Evolutionary conservation across 2,329 filamentous ascomycete species (phyloP), one percentile per base, ranked within the genome.

Genomic region (Ceratocystis diversiconidia): DNA sequence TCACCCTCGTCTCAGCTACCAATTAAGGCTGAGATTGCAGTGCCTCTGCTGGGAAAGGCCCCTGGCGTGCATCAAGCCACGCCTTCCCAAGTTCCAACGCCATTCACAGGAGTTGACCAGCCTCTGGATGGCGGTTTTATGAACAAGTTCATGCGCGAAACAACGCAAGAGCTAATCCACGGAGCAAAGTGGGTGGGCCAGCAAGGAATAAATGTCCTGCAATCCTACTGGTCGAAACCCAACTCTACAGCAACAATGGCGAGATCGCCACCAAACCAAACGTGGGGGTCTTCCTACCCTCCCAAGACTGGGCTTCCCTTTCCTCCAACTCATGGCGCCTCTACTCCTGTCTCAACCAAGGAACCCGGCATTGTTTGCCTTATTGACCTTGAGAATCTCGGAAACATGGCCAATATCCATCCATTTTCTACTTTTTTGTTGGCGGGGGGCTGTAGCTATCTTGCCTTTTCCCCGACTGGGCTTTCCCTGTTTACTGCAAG

Each of bases 351-450:
- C 67, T 72, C 82, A 70, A 75, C 78, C 69, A 81, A 85, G 72
- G 88, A 94, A 70, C 85, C 88, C 1, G 84, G 88, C 3, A 76
- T 92, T 15, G 84, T 94, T 17, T 90, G 88, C 0, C 82, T 95
- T 57, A 74, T 91, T 62, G 89, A 94, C 72, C 72, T 90, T 19
- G 82, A 88, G 59, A 78, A 76, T 28, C 75, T 92, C 63, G 79
- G 73, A 68, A 75, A 70, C 73, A 82, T 75, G 72, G 75, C 74
- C 70, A 79, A 76, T 72, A 79, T 82, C 5, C 81, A 87, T 69
- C 86, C 88, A 0, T 73, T 89, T 57, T 82, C 86, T 1, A 90
- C 88, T 0, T 92, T 94, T 70, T 79, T 81, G 36, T 80, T 87
- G 1, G 82, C 85, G 0, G 80, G 88, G 17, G 90, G 90, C 7